Conservation (phyloP, 257 asterid genomes). For the Haberlea rhodopensis region DNA sequence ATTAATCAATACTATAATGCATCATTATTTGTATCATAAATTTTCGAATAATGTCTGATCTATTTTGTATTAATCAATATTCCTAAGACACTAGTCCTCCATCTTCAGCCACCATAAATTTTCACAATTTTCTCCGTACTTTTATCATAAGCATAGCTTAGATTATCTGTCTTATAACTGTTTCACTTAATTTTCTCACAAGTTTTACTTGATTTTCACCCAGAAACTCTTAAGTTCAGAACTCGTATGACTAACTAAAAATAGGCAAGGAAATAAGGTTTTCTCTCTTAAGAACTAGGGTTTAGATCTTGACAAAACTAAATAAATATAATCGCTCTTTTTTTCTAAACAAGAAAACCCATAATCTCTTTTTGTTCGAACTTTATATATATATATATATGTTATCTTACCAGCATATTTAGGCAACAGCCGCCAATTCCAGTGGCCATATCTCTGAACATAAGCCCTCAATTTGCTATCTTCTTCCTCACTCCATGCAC, state of each 20-base stretch:
- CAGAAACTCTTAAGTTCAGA: background rate
- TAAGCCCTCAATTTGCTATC: conserved; percentile 36
- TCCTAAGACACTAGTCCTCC: background rate
- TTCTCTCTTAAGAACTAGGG: background rate
- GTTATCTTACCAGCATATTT: conserved; percentile 28
- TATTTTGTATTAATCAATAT: background rate
- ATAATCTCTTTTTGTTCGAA: background rate
- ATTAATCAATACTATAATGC: background rate
- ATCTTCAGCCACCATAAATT: background rate
- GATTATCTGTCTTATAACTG: no score
- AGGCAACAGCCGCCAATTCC: conserved; percentile 42
- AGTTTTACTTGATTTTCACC: background rate
- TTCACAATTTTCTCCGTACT: background rate
- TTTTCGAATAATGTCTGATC: background rate
- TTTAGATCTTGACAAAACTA: background rate
- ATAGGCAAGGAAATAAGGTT: conserved; percentile 9
- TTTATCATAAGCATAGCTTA: background rate
- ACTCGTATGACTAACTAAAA: background rate
- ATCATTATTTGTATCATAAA: background rate
- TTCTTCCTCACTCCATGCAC: conserved; percentile 48
- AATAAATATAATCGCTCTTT: no score
- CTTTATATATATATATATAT: background rate
- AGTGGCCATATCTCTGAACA: conserved; percentile 30
- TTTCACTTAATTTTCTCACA: no score
- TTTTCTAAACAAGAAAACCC: no score